phyloP scores from a whole-genome alignment of 805 yeast species.

The Candida vaughaniae region DNA sequence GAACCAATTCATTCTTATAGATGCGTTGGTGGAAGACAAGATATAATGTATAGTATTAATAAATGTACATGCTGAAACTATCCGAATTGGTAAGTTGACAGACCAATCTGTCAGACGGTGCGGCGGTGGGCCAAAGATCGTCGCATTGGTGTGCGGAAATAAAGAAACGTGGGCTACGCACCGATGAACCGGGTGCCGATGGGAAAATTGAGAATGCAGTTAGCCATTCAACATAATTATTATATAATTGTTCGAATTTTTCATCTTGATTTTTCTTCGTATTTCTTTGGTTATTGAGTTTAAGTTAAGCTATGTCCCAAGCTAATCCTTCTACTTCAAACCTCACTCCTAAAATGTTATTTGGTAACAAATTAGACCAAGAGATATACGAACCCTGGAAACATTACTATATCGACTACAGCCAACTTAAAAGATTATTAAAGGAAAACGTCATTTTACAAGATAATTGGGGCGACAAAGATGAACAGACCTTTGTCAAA shows the following conservation, averaged over 20 bases:
- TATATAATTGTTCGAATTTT: too few relatives aligned
- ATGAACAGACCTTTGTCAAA: conserved; percentile 67
- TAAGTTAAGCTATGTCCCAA: too few relatives aligned
- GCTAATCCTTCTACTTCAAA: conserved; percentile 4
- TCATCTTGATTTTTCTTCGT: too few relatives aligned
- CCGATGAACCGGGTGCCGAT: too few relatives aligned
- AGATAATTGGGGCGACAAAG: conserved; percentile 63
- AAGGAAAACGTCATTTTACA: conserved; percentile 61
- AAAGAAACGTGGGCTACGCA: conserved; percentile 3
- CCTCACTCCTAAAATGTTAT: conserved; percentile 56
- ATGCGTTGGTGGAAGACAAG: conserved; percentile 35
- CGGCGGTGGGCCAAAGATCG: too few relatives aligned
- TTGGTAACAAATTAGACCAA: conserved; percentile 77
- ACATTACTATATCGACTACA: conserved; percentile 66
- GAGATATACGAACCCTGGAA: conserved; percentile 92
- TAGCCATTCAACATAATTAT: too few relatives aligned
- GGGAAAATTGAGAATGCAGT: too few relatives aligned
- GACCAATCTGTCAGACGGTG: too few relatives aligned
- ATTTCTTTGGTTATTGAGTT: too few relatives aligned
- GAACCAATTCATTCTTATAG: conserved; percentile 51
- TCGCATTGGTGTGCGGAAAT: background rate
- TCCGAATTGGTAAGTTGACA: too few relatives aligned
- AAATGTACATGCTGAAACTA: too few relatives aligned
- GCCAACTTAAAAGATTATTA: conserved; percentile 59
- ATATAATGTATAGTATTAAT: too few relatives aligned